Conservation (phyloP, 805 yeast species). For the Schwanniomyces pseudopolymorphus region DNA sequence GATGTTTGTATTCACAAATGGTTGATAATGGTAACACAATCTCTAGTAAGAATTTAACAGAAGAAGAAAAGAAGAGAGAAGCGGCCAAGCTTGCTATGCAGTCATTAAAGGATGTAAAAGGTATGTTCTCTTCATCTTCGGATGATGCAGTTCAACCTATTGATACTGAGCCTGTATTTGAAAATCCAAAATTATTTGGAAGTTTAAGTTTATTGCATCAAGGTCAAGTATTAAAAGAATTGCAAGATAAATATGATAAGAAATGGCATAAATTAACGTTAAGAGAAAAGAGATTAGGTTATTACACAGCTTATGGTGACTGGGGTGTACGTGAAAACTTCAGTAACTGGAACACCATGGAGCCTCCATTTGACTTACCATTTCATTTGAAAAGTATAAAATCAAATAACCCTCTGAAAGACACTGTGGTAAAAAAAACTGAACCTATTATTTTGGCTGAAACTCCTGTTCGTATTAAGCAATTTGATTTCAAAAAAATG, state of each 20-base stretch:
- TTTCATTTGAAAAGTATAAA: constrained; percentile 42
- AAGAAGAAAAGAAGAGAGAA: constrained; percentile 21
- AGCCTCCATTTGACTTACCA: constrained; percentile 60
- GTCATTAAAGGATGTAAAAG: constrained; percentile 40
- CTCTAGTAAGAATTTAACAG: constrained; percentile 4
- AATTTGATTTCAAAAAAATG: constrained; percentile 48
- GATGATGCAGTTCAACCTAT: constrained; percentile 46
- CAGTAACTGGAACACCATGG: constrained; percentile 41
- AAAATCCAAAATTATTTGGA: constrained; percentile 34
- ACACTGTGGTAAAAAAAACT: constrained; percentile 29
- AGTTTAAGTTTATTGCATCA: constrained; percentile 48
- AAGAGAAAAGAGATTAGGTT: constrained; percentile 55
- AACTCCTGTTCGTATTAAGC: constrained; percentile 43
- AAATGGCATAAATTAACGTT: constrained; percentile 54
- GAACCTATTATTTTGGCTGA: constrained; percentile 43
- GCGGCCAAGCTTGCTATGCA: constrained; percentile 41
- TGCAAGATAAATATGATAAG: constrained; percentile 48
- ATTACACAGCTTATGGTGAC: constrained; percentile 65
- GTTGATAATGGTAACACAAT: neutral
- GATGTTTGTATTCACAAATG: neutral
- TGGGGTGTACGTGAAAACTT: constrained; percentile 69
- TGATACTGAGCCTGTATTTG: constrained; percentile 43
- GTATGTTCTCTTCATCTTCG: constrained; percentile 28
- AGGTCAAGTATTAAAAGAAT: constrained; percentile 54
- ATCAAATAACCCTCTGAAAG: constrained; percentile 21